Conservation (phyloP, 192 early-diverging fungal species). For the Diversispora epigaea region DNA sequence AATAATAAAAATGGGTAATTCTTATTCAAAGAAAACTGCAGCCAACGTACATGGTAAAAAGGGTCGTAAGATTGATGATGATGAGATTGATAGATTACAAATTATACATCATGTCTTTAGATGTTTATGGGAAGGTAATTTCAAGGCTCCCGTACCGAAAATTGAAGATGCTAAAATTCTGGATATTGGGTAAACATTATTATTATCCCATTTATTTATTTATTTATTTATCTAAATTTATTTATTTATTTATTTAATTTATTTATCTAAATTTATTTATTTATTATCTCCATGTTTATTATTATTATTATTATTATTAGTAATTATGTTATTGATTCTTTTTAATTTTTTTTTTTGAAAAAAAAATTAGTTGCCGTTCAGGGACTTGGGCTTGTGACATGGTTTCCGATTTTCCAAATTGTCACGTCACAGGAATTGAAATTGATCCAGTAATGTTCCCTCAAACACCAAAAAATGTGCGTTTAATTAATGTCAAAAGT, state of each 20-base stretch:
- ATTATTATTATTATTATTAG: no score
- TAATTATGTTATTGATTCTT: not conserved
- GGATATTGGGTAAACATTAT: constrained; percentile 1
- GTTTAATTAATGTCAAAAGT: not conserved
- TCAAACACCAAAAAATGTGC: constrained; percentile 5
- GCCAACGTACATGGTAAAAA: no score
- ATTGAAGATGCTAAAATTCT: not conserved
- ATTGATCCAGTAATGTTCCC: not conserved
- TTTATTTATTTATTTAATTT: not conserved
- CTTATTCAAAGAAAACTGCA: no score
- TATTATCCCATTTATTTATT: not conserved
- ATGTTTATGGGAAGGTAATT: not conserved
- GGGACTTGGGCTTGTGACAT: constrained; percentile 5
- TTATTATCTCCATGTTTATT: no score
- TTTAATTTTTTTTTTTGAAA: not conserved
- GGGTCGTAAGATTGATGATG: no score
- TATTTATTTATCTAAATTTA: not conserved
- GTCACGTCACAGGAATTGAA: not conserved
- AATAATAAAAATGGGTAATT: no score
- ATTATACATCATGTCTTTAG: not conserved
- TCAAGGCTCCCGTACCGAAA: not conserved
- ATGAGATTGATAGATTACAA: not conserved
- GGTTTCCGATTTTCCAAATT: not conserved
- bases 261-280: no score
- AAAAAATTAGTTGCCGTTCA: constrained; percentile 9